Percentiles rank a stretch among this genome's conserved stretches.
Conservation (phyloP, 2,329 filamentous ascomycete genomes). For the Exophiala viscosa region DNA sequence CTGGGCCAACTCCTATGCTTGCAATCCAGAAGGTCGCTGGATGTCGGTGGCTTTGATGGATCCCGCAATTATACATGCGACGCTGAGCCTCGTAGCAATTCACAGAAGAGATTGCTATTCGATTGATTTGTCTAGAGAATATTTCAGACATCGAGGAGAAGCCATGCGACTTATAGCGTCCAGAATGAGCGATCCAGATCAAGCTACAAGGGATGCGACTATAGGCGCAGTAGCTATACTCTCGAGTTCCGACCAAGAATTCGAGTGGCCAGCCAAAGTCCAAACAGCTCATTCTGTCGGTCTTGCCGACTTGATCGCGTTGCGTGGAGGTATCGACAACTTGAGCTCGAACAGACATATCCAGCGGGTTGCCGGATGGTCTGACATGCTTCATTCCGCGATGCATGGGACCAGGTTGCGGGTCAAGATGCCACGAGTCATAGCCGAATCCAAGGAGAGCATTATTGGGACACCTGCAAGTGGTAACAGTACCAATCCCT, state of each 20-base stretch:
- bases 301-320: constrained; percentile 7
- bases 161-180: constrained; percentile 13
- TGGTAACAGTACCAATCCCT: too few species aligned
- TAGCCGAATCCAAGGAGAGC: too few species aligned
- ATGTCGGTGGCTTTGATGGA: constrained; percentile 16
- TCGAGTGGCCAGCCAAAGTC: constrained; percentile 11
- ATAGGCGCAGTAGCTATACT: constrained; percentile 17
- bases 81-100: constrained; percentile 16
- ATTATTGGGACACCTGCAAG: too few species aligned
- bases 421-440: constrained; percentile 4
- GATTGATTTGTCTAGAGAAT: constrained; percentile 8
- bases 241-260: constrained; percentile 19
- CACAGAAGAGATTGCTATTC: constrained; percentile 16
- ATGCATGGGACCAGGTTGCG: constrained; percentile 12
- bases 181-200: constrained; percentile 5
- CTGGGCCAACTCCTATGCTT: constrained; percentile 18
- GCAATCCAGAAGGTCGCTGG: constrained; percentile 21
- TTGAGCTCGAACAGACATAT: constrained; percentile 11
- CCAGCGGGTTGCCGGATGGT: constrained; percentile 16
- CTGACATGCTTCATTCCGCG: constrained; percentile 14
- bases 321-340: constrained; percentile 15
- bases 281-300: constrained; percentile 9
- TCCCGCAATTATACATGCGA: constrained; percentile 19
- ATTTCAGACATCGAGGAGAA: constrained; percentile 20
- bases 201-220: constrained; percentile 12